A percentile compares a stretch with the other conserved stretches of the same genome.
phyloP scores from a whole-genome alignment of 805 yeast species.

The Dipodascopsis uninucleata region DNA sequence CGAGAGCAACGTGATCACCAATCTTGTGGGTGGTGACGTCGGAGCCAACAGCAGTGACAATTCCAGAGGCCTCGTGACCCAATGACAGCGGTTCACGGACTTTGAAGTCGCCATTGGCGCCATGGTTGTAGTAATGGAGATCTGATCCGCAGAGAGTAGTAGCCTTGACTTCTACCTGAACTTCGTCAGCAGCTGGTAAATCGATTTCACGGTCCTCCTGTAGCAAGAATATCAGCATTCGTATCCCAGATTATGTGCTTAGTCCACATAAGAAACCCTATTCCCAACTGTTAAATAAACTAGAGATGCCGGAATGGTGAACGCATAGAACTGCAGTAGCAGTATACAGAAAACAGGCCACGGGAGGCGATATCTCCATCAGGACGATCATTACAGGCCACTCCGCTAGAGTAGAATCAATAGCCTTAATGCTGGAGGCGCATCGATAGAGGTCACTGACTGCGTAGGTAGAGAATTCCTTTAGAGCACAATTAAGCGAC shows the following conservation, averaged over 20 bases:
- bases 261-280: too few relatives aligned
- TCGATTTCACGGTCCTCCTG: conserved; percentile 19
- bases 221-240: neutral
- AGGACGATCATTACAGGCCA: too few relatives aligned
- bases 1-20: conserved; percentile 79
- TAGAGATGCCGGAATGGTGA: too few relatives aligned
- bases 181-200: conserved; percentile 24
- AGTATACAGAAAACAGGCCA: too few relatives aligned
- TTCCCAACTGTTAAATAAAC: too few relatives aligned
- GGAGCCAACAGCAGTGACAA: conserved; percentile 61
- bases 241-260: neutral
- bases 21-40: conserved; percentile 57
- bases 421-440: too few relatives aligned
- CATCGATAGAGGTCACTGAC: too few relatives aligned
- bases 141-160: conserved; percentile 31
- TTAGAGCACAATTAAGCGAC: too few relatives aligned
- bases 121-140: conserved; percentile 28
- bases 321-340: too few relatives aligned
- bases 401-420: too few relatives aligned
- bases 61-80: conserved; percentile 79
- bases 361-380: too few relatives aligned
- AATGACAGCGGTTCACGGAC: conserved; percentile 69
- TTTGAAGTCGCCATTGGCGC: conserved; percentile 35
- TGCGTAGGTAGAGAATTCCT: too few relatives aligned
- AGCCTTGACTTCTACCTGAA: conserved; percentile 26